phyloP scores from a whole-genome alignment of 371 early-diverging fungal species.

The Quaeritorhiza haematococci region DNA sequence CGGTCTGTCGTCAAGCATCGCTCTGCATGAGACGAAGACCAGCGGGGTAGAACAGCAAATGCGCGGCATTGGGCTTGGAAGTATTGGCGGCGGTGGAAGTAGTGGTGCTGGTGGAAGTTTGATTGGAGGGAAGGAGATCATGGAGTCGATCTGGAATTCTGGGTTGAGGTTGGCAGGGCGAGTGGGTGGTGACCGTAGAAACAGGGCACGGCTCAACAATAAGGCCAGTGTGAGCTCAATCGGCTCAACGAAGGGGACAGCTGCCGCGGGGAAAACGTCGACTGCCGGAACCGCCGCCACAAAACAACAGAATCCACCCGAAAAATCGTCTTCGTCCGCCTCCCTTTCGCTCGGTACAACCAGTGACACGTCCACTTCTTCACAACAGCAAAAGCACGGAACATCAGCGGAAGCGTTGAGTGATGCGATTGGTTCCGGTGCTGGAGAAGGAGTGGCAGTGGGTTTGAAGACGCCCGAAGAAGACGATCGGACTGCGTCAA shows the following conservation, averaged over 20 bases:
- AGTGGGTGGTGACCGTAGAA: no score
- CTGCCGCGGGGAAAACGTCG: background rate
- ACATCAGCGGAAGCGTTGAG: no score
- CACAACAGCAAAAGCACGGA: no score
- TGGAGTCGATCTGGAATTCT: conserved; percentile 30
- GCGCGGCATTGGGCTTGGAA: no score
- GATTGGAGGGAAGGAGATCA: conserved; percentile 23
- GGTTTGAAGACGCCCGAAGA: background rate
- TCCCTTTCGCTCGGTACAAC: no score
- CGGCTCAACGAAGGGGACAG: background rate
- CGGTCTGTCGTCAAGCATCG: conserved; percentile 21
- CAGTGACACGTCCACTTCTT: no score
- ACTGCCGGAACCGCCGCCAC: no score
- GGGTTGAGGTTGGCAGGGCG: conserved; percentile 30
- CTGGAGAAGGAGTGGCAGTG: background rate
- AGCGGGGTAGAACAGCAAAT: conserved; percentile 13
- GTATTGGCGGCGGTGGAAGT: conserved; percentile 8
- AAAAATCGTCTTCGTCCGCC: no score
- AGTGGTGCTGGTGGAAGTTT: conserved; percentile 11
- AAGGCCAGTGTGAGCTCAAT: no score
- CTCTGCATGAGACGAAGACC: conserved; percentile 25
- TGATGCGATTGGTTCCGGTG: background rate
- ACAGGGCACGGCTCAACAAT: no score
- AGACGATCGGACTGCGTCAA: background rate
- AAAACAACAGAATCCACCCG: no score